phyloP scores from a whole-genome alignment of 768 basidiomycete genomes.

The Boletus tylopilopsis region DNA sequence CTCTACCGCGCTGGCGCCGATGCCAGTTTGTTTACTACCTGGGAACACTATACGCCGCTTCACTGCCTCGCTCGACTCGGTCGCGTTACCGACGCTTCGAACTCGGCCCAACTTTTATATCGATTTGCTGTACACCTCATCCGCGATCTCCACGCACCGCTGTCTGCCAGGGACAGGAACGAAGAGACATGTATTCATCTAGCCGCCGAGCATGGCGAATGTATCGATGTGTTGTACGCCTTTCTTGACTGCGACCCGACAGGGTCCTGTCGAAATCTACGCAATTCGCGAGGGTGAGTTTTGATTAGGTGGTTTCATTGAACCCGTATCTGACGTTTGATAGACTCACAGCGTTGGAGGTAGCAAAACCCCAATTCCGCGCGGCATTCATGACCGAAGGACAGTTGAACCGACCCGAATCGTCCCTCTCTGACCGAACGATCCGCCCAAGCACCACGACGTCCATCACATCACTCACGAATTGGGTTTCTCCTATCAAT shows the following conservation, averaged over 20 bases:
- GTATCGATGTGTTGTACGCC: slow-evolving; percentile 56
- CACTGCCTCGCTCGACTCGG: slow-evolving; percentile 56
- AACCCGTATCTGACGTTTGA: background rate
- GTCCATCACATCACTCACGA: slow-evolving; percentile 48
- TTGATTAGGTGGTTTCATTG: background rate
- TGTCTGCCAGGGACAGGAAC: slow-evolving; percentile 60
- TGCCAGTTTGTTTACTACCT: slow-evolving; percentile 60
- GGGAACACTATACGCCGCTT: slow-evolving; percentile 62
- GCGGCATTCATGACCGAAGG: slow-evolving; percentile 52
- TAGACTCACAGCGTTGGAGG: slow-evolving; percentile 58
- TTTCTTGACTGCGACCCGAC: slow-evolving; percentile 63
- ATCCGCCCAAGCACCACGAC: slow-evolving; percentile 40
- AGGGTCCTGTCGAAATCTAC: slow-evolving; percentile 52
- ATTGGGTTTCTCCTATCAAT: slow-evolving; percentile 19
- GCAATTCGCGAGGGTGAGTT: slow-evolving; percentile 69
- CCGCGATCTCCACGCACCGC: slow-evolving; percentile 62
- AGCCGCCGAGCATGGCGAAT: slow-evolving; percentile 71
- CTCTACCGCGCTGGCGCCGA: slow-evolving; percentile 78
- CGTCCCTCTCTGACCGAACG: slow-evolving; percentile 53
- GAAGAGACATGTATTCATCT: slow-evolving; percentile 79
- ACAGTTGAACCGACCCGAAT: slow-evolving; percentile 45
- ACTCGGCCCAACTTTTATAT: slow-evolving; percentile 41
- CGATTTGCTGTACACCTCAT: slow-evolving; percentile 66
- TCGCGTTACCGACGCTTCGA: slow-evolving; percentile 31
- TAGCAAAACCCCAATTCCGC: slow-evolving; percentile 66